These are phyloP conservation scores for Kodamaea suecica DNA, from an alignment of 1,139 yeast species.

Conservation along the genomic window DNA sequence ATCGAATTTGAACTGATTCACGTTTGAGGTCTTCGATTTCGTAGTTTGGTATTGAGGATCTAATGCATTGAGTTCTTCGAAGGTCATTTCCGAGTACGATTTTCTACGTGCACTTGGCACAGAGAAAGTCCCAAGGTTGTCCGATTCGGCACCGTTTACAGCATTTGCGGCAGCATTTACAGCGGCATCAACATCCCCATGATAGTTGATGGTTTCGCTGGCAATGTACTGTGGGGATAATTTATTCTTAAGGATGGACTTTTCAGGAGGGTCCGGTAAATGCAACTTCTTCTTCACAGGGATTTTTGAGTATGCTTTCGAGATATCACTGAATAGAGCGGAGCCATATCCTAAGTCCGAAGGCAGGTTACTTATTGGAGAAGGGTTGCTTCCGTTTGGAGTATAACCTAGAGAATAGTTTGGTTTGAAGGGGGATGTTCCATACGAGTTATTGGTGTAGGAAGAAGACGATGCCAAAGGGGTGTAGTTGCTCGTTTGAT, in stretches of 20 bases:
- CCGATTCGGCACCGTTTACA: conserved; percentile 17
- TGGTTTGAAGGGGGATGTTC: conserved; percentile 7
- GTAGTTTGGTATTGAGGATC: conserved; percentile 52
- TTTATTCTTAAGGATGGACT: conserved; percentile 41
- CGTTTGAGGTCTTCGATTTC: conserved; percentile 29
- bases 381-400: conserved; percentile 13
- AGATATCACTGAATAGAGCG: conserved; percentile 14
- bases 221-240: conserved; percentile 27
- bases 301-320: conserved; percentile 14
- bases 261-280: conserved; percentile 35
- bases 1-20: conserved; percentile 42
- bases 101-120: conserved; percentile 35
- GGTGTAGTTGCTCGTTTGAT: background rate
- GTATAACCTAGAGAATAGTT: conserved; percentile 7
- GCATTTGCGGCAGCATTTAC: conserved; percentile 4
- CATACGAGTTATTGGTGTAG: background rate
- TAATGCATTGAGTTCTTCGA: conserved; percentile 58
- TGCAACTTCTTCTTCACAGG: conserved; percentile 16
- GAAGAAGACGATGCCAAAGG: background rate
- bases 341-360: conserved; percentile 17
- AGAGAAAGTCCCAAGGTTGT: conserved; percentile 1
- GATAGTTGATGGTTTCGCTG: conserved; percentile 20
- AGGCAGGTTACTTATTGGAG: conserved; percentile 5
- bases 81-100: conserved; percentile 60
- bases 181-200: conserved; percentile 21